Percentiles rank a stretch among this genome's conserved stretches.
Evolutionary conservation across 1,139 yeast species (phyloP).

Genomic region (Blastobotrys indianensis): DNA sequence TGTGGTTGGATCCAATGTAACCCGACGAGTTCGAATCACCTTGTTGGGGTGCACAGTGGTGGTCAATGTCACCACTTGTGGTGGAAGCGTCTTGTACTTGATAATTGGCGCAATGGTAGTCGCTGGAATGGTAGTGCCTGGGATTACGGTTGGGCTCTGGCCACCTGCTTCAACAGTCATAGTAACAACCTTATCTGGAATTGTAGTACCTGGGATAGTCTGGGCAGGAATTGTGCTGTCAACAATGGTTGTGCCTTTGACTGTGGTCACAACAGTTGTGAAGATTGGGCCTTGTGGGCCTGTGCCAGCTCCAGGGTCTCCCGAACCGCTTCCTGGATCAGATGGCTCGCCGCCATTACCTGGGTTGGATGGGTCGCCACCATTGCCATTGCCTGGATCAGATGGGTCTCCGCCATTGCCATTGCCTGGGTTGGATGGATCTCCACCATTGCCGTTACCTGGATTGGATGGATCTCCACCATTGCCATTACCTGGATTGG

Average conservation of each 20-base stretch:
- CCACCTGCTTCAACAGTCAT: too few species aligned
- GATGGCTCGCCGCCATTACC: constrained; percentile 1
- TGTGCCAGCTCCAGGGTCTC: too few species aligned
- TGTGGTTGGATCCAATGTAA: too few species aligned
- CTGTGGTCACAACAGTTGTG: constrained; percentile 14
- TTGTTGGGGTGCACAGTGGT: constrained; percentile 1
- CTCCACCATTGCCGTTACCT: not conserved
- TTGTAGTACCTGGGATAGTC: constrained; percentile 14
- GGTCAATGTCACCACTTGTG: constrained; percentile 14
- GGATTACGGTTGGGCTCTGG: too few species aligned
- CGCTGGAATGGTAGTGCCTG: too few species aligned
- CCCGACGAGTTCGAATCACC: too few species aligned
- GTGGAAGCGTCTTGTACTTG: constrained; percentile 11
- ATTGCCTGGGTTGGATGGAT: too few species aligned
- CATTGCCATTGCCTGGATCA: not conserved
- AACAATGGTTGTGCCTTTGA: constrained; percentile 15
- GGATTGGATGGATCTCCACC: not conserved
- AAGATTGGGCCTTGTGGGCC: constrained; percentile 16
- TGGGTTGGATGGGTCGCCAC: not conserved
- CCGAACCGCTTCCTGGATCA: too few species aligned
- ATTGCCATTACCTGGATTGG: not conserved
- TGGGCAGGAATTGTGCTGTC: constrained; percentile 9
- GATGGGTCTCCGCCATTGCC: too few species aligned
- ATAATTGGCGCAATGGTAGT: too few species aligned
- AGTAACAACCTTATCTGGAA: not conserved